A percentile compares a stretch with the other conserved stretches of the same genome.
phyloP scores from a whole-genome alignment of 2,329 filamentous ascomycete species.

The Ascochyta lentis region DNA sequence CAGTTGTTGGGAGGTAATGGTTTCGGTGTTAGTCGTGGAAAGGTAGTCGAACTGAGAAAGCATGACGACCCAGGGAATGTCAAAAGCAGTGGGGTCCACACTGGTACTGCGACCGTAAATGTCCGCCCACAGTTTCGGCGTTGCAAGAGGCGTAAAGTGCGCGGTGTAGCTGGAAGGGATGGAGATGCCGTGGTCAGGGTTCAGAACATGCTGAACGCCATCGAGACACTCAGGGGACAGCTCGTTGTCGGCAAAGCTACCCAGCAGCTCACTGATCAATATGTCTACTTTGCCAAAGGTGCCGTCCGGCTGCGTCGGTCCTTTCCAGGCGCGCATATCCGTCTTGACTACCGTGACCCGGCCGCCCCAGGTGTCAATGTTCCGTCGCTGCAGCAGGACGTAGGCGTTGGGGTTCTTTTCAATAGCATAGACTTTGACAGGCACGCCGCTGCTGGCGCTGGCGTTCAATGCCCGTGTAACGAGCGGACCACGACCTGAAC shows the following conservation, averaged over 20 bases:
- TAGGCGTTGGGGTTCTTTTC: constrained; percentile 99
- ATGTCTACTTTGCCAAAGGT: constrained; percentile 80
- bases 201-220: constrained; percentile 90
- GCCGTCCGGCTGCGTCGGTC: constrained; percentile 66
- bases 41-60: constrained; percentile 89
- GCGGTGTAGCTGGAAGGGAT: constrained; percentile 94
- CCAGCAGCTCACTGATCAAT: constrained; percentile 89
- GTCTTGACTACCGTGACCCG: constrained; percentile 89
- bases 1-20: constrained; percentile 58
- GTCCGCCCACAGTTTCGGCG: constrained; percentile 84
- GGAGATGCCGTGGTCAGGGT: constrained; percentile 81
- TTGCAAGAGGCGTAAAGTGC: constrained; percentile 88
- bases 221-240: constrained; percentile 96
- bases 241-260: constrained; percentile 96
- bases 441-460: constrained; percentile 75
- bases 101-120: constrained; percentile 67
- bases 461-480: constrained; percentile 87
- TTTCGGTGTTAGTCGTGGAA: constrained; percentile 58
- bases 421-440: constrained; percentile 86
- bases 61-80: constrained; percentile 94
- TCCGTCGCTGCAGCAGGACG: constrained; percentile 87
- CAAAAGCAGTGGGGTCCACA: constrained; percentile 73
- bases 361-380: constrained; percentile 77
- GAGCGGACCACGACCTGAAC: constrained; percentile 89
- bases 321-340: constrained; percentile 96